Percentiles rank a stretch among this genome's conserved stretches.
Conservation (phyloP, 495 filamentous ascomycete genomes). For the Viridothelium virens region DNA sequence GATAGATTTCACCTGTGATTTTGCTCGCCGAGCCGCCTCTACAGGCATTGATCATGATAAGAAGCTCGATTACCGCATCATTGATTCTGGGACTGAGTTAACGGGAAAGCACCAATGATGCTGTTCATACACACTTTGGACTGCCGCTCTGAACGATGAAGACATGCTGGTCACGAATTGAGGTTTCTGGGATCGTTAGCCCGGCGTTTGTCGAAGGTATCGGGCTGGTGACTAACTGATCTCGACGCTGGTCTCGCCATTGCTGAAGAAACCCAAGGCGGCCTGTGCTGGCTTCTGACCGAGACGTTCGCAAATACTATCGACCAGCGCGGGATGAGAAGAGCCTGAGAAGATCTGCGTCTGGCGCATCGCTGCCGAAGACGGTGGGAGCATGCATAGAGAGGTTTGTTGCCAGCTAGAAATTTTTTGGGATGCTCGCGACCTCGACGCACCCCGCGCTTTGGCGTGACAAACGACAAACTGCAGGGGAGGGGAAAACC, state of each 20-base stretch:
- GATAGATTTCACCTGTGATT: conserved; percentile 68
- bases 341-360: conserved; percentile 65
- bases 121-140: conserved; percentile 46
- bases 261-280: conserved; percentile 62
- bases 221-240: conserved; percentile 47
- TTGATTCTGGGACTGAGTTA: conserved; percentile 55
- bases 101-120: neutral
- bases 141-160: conserved; percentile 98
- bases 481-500: neutral
- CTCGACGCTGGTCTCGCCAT: conserved; percentile 94
- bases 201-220: neutral
- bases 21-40: conserved; percentile 96
- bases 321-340: conserved; percentile 60
- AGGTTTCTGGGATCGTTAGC: conserved; percentile 45
- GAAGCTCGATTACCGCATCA: conserved; percentile 95
- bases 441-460: neutral
- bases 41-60: conserved; percentile 98
- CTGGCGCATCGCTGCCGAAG: conserved; percentile 49
- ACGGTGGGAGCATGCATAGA: neutral
- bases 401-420: neutral
- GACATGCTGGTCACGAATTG: conserved; percentile 94
- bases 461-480: neutral
- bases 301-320: conserved; percentile 64
- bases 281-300: conserved; percentile 59
- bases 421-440: neutral